Evolutionary conservation across 306 rosid species (phyloP).

Genomic region (Cotoneaster glaucophyllus): DNA sequence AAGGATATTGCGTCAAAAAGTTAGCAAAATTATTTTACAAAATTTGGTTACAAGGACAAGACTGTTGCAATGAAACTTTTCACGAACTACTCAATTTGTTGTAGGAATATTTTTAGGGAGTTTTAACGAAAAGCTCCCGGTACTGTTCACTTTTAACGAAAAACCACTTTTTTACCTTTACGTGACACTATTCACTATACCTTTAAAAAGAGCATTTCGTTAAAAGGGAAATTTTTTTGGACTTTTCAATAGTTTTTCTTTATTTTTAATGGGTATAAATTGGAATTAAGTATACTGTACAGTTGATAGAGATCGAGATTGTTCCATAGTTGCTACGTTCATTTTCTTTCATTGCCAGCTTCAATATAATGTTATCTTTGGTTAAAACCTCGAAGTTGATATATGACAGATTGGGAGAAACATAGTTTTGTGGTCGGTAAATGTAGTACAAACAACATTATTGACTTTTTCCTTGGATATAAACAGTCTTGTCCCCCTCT

Average conservation of each 20-base stretch:
- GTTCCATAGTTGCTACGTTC: neutral
- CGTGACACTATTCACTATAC: too few species aligned
- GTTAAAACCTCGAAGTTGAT: neutral
- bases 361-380: neutral
- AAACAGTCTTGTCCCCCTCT: neutral
- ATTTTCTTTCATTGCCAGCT: neutral
- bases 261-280: neutral
- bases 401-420: neutral
- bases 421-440: neutral
- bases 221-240: too few species aligned
- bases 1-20: too few species aligned
- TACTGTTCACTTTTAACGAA: too few species aligned
- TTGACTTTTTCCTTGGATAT: too few species aligned
- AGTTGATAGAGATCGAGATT: neutral
- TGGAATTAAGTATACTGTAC: neutral
- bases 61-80: neutral
- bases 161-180: too few species aligned
- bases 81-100: neutral
- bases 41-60: neutral
- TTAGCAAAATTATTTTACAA: neutral
- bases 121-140: too few species aligned
- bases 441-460: too few species aligned
- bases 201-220: too few species aligned
- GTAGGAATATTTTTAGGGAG: neutral
- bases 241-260: too few species aligned